A percentile compares a stretch with the other conserved stretches of the same genome.
Conservation (phyloP, 805 yeast species). For the Wickerhamomyces xylosicus region DNA sequence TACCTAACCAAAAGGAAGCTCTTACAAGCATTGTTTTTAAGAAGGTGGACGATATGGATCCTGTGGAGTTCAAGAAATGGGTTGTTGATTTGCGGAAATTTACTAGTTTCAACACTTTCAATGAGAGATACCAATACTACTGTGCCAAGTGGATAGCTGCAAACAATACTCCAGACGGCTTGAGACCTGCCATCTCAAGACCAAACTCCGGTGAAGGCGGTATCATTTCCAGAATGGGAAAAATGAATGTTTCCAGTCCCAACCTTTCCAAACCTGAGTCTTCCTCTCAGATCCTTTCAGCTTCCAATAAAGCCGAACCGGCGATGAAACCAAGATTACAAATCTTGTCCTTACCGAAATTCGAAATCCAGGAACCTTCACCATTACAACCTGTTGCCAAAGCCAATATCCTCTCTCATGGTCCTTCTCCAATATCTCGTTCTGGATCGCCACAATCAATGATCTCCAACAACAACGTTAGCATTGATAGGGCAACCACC, state of each 20-base stretch:
- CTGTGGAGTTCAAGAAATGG: constrained; percentile 68
- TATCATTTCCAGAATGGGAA: too few relatives aligned
- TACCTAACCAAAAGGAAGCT: constrained; percentile 49
- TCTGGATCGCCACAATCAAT: too few relatives aligned
- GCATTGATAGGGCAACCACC: too few relatives aligned
- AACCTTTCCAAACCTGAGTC: neutral
- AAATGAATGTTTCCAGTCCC: neutral
- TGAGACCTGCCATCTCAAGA: too few relatives aligned
- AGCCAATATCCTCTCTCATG: constrained; percentile 1
- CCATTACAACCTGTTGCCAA: constrained; percentile 8
- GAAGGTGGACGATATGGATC: constrained; percentile 50
- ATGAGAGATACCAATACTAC: constrained; percentile 10
- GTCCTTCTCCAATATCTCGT: constrained; percentile 1
- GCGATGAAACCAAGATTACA: neutral
- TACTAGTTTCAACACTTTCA: constrained; percentile 26
- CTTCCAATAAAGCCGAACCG: neutral
- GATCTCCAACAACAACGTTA: too few relatives aligned
- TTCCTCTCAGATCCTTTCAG: neutral
- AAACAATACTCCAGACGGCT: too few relatives aligned
- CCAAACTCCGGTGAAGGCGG: too few relatives aligned
- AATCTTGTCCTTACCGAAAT: constrained; percentile 1
- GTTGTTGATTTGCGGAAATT: constrained; percentile 56
- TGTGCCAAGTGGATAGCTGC: neutral
- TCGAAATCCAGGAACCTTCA: constrained; percentile 9
- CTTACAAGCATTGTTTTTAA: constrained; percentile 89